These are phyloP conservation scores for Salpingoeca rosetta DNA, from an alignment of 78 protist species.

Conservation along the genomic window DNA sequence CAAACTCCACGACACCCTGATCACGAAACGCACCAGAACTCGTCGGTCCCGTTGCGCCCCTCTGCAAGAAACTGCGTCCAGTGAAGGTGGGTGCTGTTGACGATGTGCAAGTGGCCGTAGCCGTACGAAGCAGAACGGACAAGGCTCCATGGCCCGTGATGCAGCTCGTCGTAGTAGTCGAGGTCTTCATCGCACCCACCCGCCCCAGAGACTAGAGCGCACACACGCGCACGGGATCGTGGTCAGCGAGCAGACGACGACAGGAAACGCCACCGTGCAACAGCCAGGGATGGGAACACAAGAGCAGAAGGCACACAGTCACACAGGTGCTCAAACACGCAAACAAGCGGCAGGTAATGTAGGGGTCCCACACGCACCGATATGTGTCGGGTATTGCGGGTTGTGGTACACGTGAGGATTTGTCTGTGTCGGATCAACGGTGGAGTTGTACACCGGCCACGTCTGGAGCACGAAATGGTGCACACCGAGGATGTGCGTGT, in stretches of 20 bases:
- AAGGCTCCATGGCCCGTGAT: background rate
- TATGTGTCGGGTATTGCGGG: background rate
- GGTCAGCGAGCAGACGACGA: no score
- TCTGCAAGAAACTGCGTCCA: background rate
- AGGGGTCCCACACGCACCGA: no score
- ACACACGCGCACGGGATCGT: no score
- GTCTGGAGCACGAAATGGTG: background rate
- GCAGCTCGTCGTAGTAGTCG: conserved; percentile 1
- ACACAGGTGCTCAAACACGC: no score
- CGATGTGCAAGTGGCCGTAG: background rate
- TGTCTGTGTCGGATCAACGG: background rate
- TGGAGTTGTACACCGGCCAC: background rate
- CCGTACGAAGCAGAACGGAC: conserved; percentile 11
- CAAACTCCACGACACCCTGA: no score
- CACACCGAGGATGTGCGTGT: background rate
- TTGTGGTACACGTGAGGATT: background rate
- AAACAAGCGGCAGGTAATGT: no score
- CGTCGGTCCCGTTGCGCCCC: background rate
- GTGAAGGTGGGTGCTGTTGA: background rate
- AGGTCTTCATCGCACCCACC: conserved; percentile 6
- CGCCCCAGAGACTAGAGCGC: background rate
- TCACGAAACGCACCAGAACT: background rate
- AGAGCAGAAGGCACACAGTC: no score
- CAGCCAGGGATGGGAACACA: no score
- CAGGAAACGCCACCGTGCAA: no score